These are phyloP conservation scores for Fusarium agapanthi DNA, from an alignment of 2,329 filamentous ascomycete genomes.

Conservation along the genomic window DNA sequence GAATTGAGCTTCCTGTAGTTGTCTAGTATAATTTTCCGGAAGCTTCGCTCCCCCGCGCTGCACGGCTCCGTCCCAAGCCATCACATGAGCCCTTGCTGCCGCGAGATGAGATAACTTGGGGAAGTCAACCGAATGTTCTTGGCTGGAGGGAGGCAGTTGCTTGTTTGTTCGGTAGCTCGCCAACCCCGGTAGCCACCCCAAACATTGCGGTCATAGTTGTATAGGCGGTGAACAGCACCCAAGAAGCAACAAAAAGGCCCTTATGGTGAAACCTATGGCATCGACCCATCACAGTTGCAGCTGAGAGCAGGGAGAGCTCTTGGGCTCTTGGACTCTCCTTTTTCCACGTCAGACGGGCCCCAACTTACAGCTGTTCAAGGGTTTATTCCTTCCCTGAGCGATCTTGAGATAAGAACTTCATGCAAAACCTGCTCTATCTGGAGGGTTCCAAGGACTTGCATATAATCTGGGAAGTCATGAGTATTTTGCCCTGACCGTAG, in stretches of 20 bases:
- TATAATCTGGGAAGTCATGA: background rate
- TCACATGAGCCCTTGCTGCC: slow-evolving; percentile 41
- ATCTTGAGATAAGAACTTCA: slow-evolving; percentile 9
- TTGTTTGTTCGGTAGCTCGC: slow-evolving; percentile 27
- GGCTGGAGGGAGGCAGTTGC: slow-evolving; percentile 7
- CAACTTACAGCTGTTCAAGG: slow-evolving; percentile 9
- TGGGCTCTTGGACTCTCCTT: slow-evolving; percentile 27
- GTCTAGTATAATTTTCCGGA: slow-evolving; percentile 10
- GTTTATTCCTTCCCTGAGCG: background rate
- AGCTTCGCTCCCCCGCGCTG: slow-evolving; percentile 25
- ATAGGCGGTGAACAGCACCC: slow-evolving; percentile 39
- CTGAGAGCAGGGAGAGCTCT: slow-evolving; percentile 21
- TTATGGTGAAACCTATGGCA: slow-evolving; percentile 19
- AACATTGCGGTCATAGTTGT: slow-evolving; percentile 18
- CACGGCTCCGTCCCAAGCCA: slow-evolving; percentile 27
- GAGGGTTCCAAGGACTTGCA: slow-evolving; percentile 10
- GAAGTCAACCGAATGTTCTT: slow-evolving; percentile 15
- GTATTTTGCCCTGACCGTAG: background rate
- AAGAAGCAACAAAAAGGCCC: slow-evolving; percentile 29
- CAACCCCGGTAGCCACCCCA: slow-evolving; percentile 32
- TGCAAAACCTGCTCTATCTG: slow-evolving; percentile 12
- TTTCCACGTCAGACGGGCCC: slow-evolving; percentile 25
- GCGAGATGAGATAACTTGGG: slow-evolving; percentile 35
- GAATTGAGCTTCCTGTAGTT: slow-evolving; percentile 10
- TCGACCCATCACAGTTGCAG: slow-evolving; percentile 31